Evolutionary conservation across 306 rosid genomes (phyloP).

Genomic region (Lathyrus tuberosus): DNA sequence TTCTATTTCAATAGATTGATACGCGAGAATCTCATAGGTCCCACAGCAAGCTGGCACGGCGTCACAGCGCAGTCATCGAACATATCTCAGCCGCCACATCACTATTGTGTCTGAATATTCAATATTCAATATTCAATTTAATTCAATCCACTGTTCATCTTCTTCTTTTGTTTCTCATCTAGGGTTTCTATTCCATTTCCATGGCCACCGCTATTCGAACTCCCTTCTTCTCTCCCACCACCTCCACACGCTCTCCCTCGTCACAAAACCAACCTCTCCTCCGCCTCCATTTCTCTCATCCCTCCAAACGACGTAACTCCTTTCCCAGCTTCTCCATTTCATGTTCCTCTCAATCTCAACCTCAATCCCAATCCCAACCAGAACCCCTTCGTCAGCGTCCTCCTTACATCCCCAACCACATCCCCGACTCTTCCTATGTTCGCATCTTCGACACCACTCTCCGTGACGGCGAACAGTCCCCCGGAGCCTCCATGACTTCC

Average conservation of each 20-base stretch:
- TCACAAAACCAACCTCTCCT: neutral
- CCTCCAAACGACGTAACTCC: neutral
- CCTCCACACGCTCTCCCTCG: constrained; percentile 13
- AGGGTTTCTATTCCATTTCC: constrained; percentile 39
- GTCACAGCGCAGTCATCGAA: too few relatives aligned
- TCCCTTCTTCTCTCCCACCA: constrained; percentile 24
- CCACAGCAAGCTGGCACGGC: too few relatives aligned
- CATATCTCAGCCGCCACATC: too few relatives aligned
- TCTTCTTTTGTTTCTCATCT: neutral
- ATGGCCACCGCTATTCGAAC: constrained; percentile 34
- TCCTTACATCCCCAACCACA: constrained; percentile 76
- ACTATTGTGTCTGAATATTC: too few relatives aligned
- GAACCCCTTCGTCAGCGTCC: constrained; percentile 55
- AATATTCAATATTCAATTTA: too few relatives aligned
- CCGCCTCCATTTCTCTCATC: constrained; percentile 37
- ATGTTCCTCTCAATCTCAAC: constrained; percentile 32
- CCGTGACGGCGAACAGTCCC: constrained; percentile 99
- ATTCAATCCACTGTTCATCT: neutral
- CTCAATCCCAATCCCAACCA: constrained; percentile 31
- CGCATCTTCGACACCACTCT: constrained; percentile 95
- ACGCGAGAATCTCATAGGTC: too few relatives aligned
- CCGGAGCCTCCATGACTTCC: constrained; percentile 93
- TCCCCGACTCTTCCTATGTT: constrained; percentile 76
- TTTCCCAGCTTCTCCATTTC: constrained; percentile 32
- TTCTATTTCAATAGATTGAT: too few relatives aligned